A percentile compares a stretch with the other conserved stretches of the same genome.
These are phyloP conservation scores for Phytopythium helicoides DNA, from an alignment of 352 stramenopile genomes.

Conservation along the genomic window DNA sequence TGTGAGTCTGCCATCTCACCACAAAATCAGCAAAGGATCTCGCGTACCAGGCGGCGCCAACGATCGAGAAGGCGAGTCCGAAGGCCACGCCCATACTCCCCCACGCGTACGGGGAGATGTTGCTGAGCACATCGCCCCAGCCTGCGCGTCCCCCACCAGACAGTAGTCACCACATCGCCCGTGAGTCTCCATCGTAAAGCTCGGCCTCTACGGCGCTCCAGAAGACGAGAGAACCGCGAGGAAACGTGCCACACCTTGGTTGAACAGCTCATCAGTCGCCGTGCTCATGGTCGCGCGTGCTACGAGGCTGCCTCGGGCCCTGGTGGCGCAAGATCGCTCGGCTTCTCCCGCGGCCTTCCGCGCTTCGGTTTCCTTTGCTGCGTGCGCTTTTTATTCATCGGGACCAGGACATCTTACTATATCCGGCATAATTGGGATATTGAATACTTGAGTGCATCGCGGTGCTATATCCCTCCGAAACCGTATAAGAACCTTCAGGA, in stretches of 20 bases:
- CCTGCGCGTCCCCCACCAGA: slow-evolving; percentile 24
- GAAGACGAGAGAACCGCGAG: not conserved
- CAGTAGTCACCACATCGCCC: not conserved
- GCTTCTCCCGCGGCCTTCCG: too few relatives aligned
- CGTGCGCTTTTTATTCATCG: too few relatives aligned
- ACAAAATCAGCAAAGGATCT: slow-evolving; percentile 1
- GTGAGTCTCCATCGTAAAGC: slow-evolving; percentile 1
- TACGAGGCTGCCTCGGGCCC: slow-evolving; percentile 1
- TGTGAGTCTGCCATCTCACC: slow-evolving; percentile 1
- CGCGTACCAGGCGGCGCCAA: slow-evolving; percentile 94
- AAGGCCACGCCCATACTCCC: slow-evolving; percentile 97
- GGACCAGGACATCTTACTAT: too few relatives aligned
- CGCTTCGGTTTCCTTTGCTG: too few relatives aligned
- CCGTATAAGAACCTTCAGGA: too few relatives aligned
- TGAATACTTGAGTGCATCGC: too few relatives aligned
- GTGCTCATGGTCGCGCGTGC: slow-evolving; percentile 55
- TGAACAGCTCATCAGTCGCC: slow-evolving; percentile 82
- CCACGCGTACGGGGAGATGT: slow-evolving; percentile 98
- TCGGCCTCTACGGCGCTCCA: not conserved
- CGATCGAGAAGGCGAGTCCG: slow-evolving; percentile 95
- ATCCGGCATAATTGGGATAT: too few relatives aligned
- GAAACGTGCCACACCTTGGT: slow-evolving; percentile 53
- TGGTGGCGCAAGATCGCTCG: too few relatives aligned
- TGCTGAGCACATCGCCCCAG: slow-evolving; percentile 95
- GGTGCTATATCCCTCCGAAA: too few relatives aligned